phyloP scores from a whole-genome alignment of 352 stramenopile species.

The Globisporangium sylvaticum region DNA sequence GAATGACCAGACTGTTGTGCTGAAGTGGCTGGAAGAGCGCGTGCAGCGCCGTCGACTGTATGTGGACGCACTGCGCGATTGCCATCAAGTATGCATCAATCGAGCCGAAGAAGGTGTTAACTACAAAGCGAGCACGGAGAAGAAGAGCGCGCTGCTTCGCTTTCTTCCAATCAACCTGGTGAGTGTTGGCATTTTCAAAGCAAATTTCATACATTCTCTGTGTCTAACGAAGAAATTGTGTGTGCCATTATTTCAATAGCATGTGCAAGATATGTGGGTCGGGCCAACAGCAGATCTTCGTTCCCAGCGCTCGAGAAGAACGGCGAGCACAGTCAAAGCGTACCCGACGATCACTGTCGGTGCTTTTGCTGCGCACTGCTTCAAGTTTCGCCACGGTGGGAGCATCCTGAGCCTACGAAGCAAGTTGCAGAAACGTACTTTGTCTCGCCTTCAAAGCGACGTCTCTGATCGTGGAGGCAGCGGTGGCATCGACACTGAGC shows the following conservation, averaged over 20 bases:
- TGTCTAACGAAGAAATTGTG: not conserved
- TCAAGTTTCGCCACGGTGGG: constrained; percentile 73
- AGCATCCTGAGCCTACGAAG: constrained; percentile 69
- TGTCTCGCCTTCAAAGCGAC: constrained; percentile 49
- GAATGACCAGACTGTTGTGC: constrained; percentile 68
- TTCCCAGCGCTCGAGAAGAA: constrained; percentile 59
- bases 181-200: constrained; percentile 3
- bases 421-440: constrained; percentile 49
- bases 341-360: constrained; percentile 76
- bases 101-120: constrained; percentile 67
- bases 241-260: constrained; percentile 19
- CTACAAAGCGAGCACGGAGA: constrained; percentile 82
- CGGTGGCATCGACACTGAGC: constrained; percentile 12
- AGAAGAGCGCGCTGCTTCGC: constrained; percentile 68
- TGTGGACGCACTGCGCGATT: constrained; percentile 62
- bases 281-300: constrained; percentile 60
- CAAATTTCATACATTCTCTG: not conserved
- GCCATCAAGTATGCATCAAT: constrained; percentile 61
- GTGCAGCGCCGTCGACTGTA: constrained; percentile 65
- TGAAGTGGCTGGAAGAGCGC: constrained; percentile 71
- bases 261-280: constrained; percentile 85
- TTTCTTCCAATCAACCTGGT: constrained; percentile 81
- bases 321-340: constrained; percentile 49
- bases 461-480: constrained; percentile 24
- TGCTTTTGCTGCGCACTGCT: constrained; percentile 76